Conservation (phyloP, 176 grass and related monocot genomes). For the Neostapfia colusana region DNA sequence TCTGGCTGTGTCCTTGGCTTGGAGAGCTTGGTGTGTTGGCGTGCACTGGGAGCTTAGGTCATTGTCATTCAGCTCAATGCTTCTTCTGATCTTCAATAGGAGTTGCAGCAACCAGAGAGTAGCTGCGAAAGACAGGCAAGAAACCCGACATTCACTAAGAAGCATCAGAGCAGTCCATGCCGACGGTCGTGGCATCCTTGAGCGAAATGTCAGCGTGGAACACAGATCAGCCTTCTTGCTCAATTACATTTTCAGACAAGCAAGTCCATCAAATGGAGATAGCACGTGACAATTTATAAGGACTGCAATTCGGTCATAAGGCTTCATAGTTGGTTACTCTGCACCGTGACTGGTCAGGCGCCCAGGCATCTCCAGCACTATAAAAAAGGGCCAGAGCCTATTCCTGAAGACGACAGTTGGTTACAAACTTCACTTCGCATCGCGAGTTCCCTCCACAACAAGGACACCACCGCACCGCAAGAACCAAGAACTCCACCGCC, state of each 20-base stretch:
- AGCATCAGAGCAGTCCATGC: not conserved
- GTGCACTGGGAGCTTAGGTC: too few relatives aligned
- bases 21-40: too few relatives aligned
- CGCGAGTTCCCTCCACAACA: constrained; percentile 21
- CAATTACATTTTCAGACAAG: not conserved
- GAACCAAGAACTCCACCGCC: constrained; percentile 34
- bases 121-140: too few relatives aligned
- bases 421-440: not conserved
- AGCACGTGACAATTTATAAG: not conserved
- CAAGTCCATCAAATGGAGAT: not conserved
- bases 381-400: not conserved
- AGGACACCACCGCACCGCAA: not conserved
- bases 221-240: not conserved
- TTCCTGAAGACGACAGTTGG: not conserved
- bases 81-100: not conserved
- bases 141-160: too few relatives aligned
- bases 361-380: not conserved
- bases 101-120: not conserved
- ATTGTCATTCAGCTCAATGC: not conserved
- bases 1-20: too few relatives aligned
- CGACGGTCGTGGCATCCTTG: not conserved
- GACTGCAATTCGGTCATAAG: not conserved
- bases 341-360: not conserved
- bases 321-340: not conserved
- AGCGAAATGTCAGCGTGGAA: too few relatives aligned